Conservation (phyloP, 495 filamentous ascomycete genomes). For the Penicillium samsonianum region DNA sequence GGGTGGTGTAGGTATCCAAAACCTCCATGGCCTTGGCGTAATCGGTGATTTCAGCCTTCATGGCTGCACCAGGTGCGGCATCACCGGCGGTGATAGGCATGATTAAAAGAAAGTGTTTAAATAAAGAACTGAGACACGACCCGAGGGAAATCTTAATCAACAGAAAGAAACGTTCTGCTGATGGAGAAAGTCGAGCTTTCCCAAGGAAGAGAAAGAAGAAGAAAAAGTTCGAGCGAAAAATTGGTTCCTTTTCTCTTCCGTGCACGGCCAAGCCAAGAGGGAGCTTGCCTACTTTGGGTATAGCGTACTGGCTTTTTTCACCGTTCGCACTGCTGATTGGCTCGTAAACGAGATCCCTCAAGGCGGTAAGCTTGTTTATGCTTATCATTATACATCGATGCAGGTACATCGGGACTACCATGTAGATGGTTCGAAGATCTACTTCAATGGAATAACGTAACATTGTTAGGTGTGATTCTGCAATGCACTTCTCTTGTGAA, state of each 20-base stretch:
- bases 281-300: slow-evolving; percentile 19
- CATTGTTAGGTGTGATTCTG: not conserved
- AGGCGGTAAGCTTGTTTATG: slow-evolving; percentile 32
- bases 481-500: not conserved
- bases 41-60: slow-evolving; percentile 54
- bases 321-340: slow-evolving; percentile 29
- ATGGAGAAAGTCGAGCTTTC: slow-evolving; percentile 57
- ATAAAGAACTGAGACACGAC: slow-evolving; percentile 13
- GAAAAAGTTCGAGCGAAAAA: slow-evolving; percentile 43
- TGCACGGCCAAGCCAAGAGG: slow-evolving; percentile 20
- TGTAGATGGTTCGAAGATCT: not conserved
- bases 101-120: slow-evolving; percentile 36
- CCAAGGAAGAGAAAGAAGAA: slow-evolving; percentile 56
- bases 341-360: slow-evolving; percentile 37
- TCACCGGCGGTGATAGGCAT: slow-evolving; percentile 75
- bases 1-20: slow-evolving; percentile 66
- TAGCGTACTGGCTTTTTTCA: slow-evolving; percentile 23
- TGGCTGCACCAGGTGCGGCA: slow-evolving; percentile 40
- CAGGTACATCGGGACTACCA: not conserved
- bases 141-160: slow-evolving; percentile 38
- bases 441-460: not conserved
- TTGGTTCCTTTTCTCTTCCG: slow-evolving; percentile 40
- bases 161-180: slow-evolving; percentile 52
- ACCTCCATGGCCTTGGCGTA: slow-evolving; percentile 72
- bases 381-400: slow-evolving; percentile 4